A percentile compares a stretch with the other conserved stretches of the same genome.
Conservation (phyloP, 2,329 filamentous ascomycete genomes). For the Colletotrichum siamense region DNA sequence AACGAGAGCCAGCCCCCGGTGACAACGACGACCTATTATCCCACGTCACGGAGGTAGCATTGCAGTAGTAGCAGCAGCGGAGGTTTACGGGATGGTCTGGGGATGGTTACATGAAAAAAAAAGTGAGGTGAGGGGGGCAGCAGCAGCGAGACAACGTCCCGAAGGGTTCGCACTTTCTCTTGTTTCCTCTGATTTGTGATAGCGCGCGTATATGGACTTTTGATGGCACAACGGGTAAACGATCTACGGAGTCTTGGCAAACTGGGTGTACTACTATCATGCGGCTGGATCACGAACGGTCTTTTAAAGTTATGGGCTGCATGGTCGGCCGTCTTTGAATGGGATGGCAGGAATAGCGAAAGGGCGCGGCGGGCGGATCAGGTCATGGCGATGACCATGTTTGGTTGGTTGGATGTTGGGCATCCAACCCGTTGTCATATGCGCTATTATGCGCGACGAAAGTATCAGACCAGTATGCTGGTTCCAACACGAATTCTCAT, state of each 20-base stretch:
- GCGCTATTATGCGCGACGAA: background rate
- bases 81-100: background rate
- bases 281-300: background rate
- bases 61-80: background rate
- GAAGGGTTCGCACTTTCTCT: background rate
- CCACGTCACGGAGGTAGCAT: slow-evolving; percentile 3
- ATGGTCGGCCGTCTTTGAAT: background rate
- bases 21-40: background rate
- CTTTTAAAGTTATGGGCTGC: background rate
- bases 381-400: background rate
- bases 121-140: background rate
- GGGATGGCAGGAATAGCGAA: background rate
- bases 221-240: background rate
- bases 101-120: background rate
- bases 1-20: background rate
- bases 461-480: background rate
- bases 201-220: background rate
- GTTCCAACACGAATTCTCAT: background rate
- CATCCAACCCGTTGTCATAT: background rate
- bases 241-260: background rate
- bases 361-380: background rate
- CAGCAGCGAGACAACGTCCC: background rate
- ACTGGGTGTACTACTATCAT: slow-evolving; percentile 26
- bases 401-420: background rate
- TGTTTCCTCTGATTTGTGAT: background rate